phyloP scores from a whole-genome alignment of 1,284 basidiomycete genomes.

The Heimioporus punctisporus region DNA sequence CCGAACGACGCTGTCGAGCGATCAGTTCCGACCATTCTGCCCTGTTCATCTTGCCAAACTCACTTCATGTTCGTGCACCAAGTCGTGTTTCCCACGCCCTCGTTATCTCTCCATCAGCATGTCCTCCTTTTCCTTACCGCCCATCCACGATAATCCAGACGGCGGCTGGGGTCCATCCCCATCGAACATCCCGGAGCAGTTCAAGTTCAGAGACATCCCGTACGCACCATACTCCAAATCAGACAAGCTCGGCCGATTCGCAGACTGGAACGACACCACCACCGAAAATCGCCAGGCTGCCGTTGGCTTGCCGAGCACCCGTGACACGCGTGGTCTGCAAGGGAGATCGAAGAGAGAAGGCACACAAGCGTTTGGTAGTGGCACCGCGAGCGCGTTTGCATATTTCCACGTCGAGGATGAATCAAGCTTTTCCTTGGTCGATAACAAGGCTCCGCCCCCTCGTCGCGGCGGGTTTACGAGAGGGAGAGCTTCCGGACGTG shows the following conservation, averaged over 20 bases:
- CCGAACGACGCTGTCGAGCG: slow-evolving; percentile 72
- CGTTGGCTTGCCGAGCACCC: slow-evolving; percentile 49
- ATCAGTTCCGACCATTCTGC: slow-evolving; percentile 9
- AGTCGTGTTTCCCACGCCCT: slow-evolving; percentile 50
- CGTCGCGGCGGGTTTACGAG: slow-evolving; percentile 67
- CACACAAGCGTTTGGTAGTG: slow-evolving; percentile 76
- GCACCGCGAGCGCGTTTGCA: slow-evolving; percentile 91
- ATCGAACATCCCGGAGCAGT: slow-evolving; percentile 74
- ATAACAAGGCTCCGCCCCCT: slow-evolving; percentile 74
- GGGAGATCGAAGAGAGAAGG: slow-evolving; percentile 67
- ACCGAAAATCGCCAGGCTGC: slow-evolving; percentile 63
- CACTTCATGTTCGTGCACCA: slow-evolving; percentile 62
- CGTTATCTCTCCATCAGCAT: too few species aligned
- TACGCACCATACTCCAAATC: slow-evolving; percentile 99
- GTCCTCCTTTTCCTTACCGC: slow-evolving; percentile 77
- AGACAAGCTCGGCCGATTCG: slow-evolving; percentile 97
- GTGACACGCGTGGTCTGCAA: slow-evolving; percentile 48
- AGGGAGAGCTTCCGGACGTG: slow-evolving; percentile 55
- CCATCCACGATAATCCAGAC: slow-evolving; percentile 81
- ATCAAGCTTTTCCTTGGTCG: slow-evolving; percentile 96
- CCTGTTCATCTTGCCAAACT: slow-evolving; percentile 36
- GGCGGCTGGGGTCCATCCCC: slow-evolving; percentile 84
- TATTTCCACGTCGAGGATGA: slow-evolving; percentile 99
- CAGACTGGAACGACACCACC: slow-evolving; percentile 93
- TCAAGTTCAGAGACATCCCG: slow-evolving; percentile 91